Conservation (phyloP, 106 monocot species). For the Posidonia australis region DNA sequence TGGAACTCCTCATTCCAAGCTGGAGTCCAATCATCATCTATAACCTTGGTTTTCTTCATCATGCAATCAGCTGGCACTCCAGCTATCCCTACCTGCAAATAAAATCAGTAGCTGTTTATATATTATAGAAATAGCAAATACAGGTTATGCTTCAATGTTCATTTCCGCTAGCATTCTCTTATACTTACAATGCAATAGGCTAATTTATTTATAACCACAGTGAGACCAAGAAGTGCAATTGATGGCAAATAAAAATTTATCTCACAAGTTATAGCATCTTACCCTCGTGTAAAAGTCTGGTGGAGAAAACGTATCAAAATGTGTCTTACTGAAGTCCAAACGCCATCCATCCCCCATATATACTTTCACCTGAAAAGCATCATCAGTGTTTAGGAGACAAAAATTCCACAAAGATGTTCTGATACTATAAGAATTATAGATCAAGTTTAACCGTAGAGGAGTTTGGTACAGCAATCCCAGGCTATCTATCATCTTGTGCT, state of each 20-base stretch:
- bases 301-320: conserved; percentile 50
- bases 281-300: conserved; percentile 61
- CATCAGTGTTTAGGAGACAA: too few species aligned
- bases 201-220: too few species aligned
- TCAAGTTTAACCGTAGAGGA: too few species aligned
- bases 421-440: too few species aligned
- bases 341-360: conserved; percentile 52
- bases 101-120: background rate
- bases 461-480: too few species aligned
- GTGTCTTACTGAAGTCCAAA: conserved; percentile 36
- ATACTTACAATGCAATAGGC: too few species aligned
- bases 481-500: too few species aligned
- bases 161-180: background rate
- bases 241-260: background rate
- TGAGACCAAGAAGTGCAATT: background rate
- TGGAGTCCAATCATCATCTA: conserved; percentile 41
- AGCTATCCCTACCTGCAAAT: conserved; percentile 39
- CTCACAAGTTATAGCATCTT: background rate
- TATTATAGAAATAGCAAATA: background rate
- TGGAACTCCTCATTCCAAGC: conserved; percentile 41
- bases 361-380: conserved; percentile 33
- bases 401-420: too few species aligned
- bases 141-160: background rate
- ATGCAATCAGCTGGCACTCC: conserved; percentile 32
- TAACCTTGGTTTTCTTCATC: conserved; percentile 43